Evolutionary conservation across 176 grass and related monocot species (phyloP).

Genomic region (Zea luxurians): DNA sequence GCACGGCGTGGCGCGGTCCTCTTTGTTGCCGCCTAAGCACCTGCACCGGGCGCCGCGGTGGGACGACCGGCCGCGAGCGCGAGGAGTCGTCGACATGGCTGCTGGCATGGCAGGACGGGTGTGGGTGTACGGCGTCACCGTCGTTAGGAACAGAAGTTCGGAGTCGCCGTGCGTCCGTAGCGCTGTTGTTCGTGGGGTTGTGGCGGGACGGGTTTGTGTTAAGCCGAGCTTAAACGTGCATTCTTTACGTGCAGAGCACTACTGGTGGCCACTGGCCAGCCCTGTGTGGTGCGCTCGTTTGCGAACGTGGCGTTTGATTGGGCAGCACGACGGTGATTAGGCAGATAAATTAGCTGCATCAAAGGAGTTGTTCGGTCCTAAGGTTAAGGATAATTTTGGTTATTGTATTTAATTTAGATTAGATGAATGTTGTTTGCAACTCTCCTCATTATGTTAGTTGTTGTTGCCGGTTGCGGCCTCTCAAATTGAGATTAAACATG

Average conservation of each 20-base stretch:
- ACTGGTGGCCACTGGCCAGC: no score
- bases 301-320: slow-evolving; percentile 32
- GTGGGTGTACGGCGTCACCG: neutral
- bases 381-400: no score
- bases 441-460: no score
- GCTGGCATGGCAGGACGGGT: neutral
- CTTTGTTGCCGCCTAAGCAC: slow-evolving; percentile 16
- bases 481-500: no score
- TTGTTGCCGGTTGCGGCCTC: no score
- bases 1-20: slow-evolving; percentile 28
- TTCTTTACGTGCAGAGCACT: slow-evolving; percentile 41
- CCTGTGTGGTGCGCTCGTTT: slow-evolving; percentile 42
- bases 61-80: slow-evolving; percentile 49
- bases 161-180: neutral
- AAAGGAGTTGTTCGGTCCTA: no score
- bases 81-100: slow-evolving; percentile 50
- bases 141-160: neutral
- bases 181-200: slow-evolving; percentile 6
- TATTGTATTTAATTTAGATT: no score
- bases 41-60: slow-evolving; percentile 31
- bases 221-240: neutral
- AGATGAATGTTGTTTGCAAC: no score
- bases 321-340: slow-evolving; percentile 36
- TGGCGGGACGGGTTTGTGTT: slow-evolving; percentile 5
- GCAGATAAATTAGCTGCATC: no score